Base-by-base conservation (phyloP, 345 rosid species). In the Eucalyptus caleyi region DNA sequence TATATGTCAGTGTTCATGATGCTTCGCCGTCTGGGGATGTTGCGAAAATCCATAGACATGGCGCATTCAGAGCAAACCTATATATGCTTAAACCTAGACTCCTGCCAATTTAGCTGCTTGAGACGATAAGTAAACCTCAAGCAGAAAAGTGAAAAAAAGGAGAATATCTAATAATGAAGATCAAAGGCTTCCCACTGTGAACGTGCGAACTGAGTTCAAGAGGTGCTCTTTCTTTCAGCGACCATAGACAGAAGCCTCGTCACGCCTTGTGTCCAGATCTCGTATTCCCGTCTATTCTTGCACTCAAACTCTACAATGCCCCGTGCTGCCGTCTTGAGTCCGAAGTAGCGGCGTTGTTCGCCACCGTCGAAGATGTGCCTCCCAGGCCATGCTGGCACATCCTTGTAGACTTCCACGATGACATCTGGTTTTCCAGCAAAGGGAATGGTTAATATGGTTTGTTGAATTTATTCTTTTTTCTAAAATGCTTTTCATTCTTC, bases 311-410 rank as follows among this genome's bases (percentile, higher is more conserved):
- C 99, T 6, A 97, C 89, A 1, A 96, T 50, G 37, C 98, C 96
- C 92, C 96, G 93, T 4, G 94, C 82, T 59, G 92, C 94, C 0
- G 98, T 97, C 92, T 95, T 96, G 88, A 96, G 90, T 42, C 98
- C 99, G 45, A 97, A 98, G 95, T 98, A 97, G 51, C 92, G 92
- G 19, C 95, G 94, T 91, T 96, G 92, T 88, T 94, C 96, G 34
- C 97, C 95, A 11, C 92, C 92, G 26, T 97, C 93, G n/a, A 95
- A 93, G 67, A 96, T 86, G 88, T 95, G 96, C 91, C 99, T 95
- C 18, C 99, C 99, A 1, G 99, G 95, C 98, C 98, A 98, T 32
- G 99, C 97, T 11, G 98, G 92, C 94, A 97, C 88, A 91, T 96
- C 97, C 89, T 92, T 95, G 93, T 92, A 92, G 62, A 97, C 98